A percentile compares a stretch with the other conserved stretches of the same genome.
These are phyloP conservation scores for Carallia brachiata DNA, from an alignment of 345 rosid genomes.

Conservation along the genomic window DNA sequence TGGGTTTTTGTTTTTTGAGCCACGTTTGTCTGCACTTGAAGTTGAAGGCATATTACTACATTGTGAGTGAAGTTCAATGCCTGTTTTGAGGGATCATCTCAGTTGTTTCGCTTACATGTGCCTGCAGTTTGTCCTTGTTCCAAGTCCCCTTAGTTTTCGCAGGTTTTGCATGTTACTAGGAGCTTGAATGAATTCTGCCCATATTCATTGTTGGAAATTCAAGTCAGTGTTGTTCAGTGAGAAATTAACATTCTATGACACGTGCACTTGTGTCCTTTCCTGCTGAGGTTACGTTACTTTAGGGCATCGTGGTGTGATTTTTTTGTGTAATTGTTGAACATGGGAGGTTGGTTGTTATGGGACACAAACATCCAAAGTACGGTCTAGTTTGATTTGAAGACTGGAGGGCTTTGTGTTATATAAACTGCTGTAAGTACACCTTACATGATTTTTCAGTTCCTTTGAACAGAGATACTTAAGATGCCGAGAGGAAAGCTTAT, in stretches of 20 bases:
- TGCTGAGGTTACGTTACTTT: too few relatives aligned
- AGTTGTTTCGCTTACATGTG: too few relatives aligned
- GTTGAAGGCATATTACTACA: background rate
- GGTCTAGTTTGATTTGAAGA: constrained; percentile 2
- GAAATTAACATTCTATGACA: background rate
- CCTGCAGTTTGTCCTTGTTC: too few relatives aligned
- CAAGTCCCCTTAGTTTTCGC: background rate
- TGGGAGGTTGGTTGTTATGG: background rate
- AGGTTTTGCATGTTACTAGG: background rate
- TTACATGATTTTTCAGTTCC: background rate
- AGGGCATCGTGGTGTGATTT: too few relatives aligned
- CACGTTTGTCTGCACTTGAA: background rate
- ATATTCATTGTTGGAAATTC: background rate
- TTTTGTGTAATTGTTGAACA: too few relatives aligned
- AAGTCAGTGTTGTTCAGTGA: background rate
- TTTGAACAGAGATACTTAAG: constrained; percentile 27
- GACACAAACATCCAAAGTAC: background rate
- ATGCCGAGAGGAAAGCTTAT: constrained; percentile 90
- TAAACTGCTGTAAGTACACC: background rate
- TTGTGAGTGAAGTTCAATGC: too few relatives aligned
- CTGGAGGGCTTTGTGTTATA: background rate
- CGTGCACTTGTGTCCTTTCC: too few relatives aligned
- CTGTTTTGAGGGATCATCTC: too few relatives aligned
- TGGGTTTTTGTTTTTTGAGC: background rate
- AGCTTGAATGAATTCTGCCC: background rate